A percentile compares a stretch with the other conserved stretches of the same genome.
Evolutionary conservation across 2,329 filamentous ascomycete species (phyloP).

Genomic region (Graphium sp.): DNA sequence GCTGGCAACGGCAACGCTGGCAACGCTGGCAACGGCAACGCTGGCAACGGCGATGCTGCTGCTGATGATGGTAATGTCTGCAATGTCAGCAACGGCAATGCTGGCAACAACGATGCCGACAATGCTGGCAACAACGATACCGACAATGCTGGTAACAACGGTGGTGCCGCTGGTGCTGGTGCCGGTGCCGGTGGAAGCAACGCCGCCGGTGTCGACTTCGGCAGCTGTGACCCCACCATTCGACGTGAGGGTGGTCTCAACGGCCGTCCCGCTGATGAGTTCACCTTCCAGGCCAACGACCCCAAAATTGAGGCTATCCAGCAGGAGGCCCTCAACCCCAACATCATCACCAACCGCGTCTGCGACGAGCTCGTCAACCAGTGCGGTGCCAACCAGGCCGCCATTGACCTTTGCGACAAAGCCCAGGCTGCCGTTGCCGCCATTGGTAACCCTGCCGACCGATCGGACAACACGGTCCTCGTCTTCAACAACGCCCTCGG

Average conservation of each 20-base stretch:
- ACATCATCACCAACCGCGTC: constrained; percentile 59
- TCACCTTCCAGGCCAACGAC: constrained; percentile 53
- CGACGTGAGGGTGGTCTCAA: constrained; percentile 40
- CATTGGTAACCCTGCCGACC: constrained; percentile 6
- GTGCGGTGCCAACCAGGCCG: constrained; percentile 44
- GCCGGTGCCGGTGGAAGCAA: constrained; percentile 9
- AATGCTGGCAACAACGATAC: constrained; percentile 7
- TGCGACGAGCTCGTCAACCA: constrained; percentile 53
- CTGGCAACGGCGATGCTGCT: constrained; percentile 5
- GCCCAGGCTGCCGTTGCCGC: constrained; percentile 24
- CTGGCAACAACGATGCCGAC: constrained; percentile 5
- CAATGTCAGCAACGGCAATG: constrained; percentile 6
- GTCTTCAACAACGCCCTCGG: constrained; percentile 6
- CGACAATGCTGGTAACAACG: constrained; percentile 13
- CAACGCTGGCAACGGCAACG: constrained; percentile 8
- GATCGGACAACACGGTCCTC: constrained; percentile 5
- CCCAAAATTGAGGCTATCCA: constrained; percentile 39
- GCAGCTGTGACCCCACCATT: constrained; percentile 36
- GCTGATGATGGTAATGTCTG: constrained; percentile 3
- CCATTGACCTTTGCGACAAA: constrained; percentile 30
- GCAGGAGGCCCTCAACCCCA: constrained; percentile 51
- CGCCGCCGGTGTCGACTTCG: constrained; percentile 28
- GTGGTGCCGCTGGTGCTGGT: constrained; percentile 9
- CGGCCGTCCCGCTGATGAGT: constrained; percentile 38
- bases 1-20: constrained; percentile 4